A percentile compares a stretch with the other conserved stretches of the same genome.
phyloP scores from a whole-genome alignment of 306 rosid genomes.

The Cucurbita moschata region DNA sequence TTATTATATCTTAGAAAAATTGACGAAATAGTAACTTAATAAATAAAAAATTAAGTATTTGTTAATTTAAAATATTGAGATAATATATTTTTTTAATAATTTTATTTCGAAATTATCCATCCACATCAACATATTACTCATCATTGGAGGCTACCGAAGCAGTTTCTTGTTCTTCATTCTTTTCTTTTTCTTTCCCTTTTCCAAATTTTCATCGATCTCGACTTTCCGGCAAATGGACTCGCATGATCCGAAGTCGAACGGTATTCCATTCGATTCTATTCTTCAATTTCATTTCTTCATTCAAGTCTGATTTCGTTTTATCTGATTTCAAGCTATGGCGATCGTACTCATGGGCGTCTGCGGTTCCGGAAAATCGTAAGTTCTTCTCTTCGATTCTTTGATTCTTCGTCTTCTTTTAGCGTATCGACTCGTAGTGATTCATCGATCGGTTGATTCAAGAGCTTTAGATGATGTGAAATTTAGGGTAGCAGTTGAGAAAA shows the following conservation, averaged over 20 bases:
- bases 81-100: too few relatives aligned
- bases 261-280: neutral
- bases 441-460: neutral
- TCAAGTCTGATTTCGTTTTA: neutral
- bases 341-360: slow-evolving; percentile 70
- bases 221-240: neutral
- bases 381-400: neutral
- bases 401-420: neutral
- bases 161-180: too few relatives aligned
- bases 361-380: slow-evolving; percentile 86
- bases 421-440: neutral
- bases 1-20: too few relatives aligned
- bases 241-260: neutral
- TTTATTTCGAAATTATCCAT: too few relatives aligned
- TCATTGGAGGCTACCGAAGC: too few relatives aligned
- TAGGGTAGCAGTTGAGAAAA: neutral
- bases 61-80: too few relatives aligned
- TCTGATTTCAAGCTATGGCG: slow-evolving; percentile 13
- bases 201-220: neutral
- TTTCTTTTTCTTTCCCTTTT: neutral
- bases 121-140: too few relatives aligned
- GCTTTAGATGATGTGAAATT: neutral
- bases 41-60: too few relatives aligned
- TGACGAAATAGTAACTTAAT: too few relatives aligned
- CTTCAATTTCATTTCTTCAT: neutral